phyloP scores from a whole-genome alignment of 371 early-diverging fungal species.

The Blastocladiella emersonii region DNA sequence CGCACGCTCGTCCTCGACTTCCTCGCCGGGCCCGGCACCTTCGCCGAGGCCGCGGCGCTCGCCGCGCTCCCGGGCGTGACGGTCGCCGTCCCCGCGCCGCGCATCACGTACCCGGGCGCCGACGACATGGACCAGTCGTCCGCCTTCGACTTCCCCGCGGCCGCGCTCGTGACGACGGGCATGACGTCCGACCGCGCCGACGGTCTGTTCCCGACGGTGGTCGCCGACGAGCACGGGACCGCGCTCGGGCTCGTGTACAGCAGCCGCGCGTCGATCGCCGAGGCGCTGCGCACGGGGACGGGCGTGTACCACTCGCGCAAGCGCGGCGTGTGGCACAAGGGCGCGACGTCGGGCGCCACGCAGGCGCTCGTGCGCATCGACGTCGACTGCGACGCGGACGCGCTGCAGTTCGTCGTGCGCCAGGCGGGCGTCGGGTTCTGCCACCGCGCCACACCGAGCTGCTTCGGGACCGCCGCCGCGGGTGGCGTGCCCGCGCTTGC shows the following conservation, averaged over 20 bases:
- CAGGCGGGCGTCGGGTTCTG: conserved; percentile 91
- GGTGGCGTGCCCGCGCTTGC: conserved; percentile 58
- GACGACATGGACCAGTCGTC: too few relatives aligned
- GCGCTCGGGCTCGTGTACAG: conserved; percentile 88
- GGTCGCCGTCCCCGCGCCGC: background rate
- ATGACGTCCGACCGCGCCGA: conserved; percentile 63
- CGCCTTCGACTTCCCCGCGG: background rate
- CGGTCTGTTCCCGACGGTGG: conserved; percentile 78
- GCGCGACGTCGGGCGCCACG: conserved; percentile 79
- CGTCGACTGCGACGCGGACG: conserved; percentile 84
- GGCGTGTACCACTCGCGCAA: conserved; percentile 88
- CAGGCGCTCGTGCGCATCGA: conserved; percentile 63
- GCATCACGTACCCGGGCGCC: background rate
- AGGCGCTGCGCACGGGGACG: conserved; percentile 55
- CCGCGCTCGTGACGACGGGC: background rate
- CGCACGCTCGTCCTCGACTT: too few relatives aligned
- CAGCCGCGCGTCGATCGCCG: conserved; percentile 60
- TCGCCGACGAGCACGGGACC: conserved; percentile 74
- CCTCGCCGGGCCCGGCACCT: too few relatives aligned
- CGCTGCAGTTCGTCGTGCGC: conserved; percentile 69
- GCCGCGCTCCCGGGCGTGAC: background rate
- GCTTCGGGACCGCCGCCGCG: conserved; percentile 59
- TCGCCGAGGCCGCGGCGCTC: background rate
- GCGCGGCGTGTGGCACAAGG: conserved; percentile 93
- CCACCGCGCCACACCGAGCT: conserved; percentile 76